phyloP scores from a whole-genome alignment of 805 yeast species.

The Pichia californica region DNA sequence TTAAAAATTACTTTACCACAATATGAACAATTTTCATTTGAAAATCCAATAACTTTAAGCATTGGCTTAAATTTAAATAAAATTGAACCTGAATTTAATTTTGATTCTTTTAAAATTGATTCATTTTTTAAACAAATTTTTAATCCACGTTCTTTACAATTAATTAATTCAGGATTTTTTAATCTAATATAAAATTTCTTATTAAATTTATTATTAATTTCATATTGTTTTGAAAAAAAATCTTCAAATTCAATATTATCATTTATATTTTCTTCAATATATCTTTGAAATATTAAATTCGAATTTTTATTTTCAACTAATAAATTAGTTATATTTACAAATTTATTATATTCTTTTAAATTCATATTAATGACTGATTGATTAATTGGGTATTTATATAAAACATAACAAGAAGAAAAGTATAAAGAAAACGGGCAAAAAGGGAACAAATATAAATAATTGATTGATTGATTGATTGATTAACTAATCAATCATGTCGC shows the following conservation, averaged over 20 bases:
- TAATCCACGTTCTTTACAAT: slow-evolving; percentile 8
- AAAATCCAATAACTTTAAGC: slow-evolving; percentile 6
- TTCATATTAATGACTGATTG: too few species aligned
- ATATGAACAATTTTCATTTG: slow-evolving; percentile 7
- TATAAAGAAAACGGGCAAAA: background rate
- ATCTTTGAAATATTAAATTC: background rate
- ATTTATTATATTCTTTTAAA: background rate
- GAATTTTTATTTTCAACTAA: background rate
- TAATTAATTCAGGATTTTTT: background rate
- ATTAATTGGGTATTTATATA: too few species aligned
- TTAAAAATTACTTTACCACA: slow-evolving; percentile 6
- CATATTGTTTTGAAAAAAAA: background rate
- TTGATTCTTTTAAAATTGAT: background rate
- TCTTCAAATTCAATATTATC: background rate
- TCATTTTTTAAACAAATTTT: slow-evolving; percentile 2
- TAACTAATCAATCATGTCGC: too few species aligned
- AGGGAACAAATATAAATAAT: too few species aligned
- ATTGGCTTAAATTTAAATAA: slow-evolving; percentile 9
- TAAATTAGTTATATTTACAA: background rate
- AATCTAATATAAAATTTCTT: slow-evolving; percentile 2
- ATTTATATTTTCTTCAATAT: slow-evolving; percentile 1
- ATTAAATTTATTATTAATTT: too few species aligned
- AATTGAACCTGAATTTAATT: background rate
- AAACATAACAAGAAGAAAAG: background rate
- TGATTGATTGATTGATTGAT: too few species aligned